Percentiles rank a stretch among this genome's conserved stretches.
Conservation (phyloP, 2,329 filamentous ascomycete genomes). For the Amesomyces nigricolor region DNA sequence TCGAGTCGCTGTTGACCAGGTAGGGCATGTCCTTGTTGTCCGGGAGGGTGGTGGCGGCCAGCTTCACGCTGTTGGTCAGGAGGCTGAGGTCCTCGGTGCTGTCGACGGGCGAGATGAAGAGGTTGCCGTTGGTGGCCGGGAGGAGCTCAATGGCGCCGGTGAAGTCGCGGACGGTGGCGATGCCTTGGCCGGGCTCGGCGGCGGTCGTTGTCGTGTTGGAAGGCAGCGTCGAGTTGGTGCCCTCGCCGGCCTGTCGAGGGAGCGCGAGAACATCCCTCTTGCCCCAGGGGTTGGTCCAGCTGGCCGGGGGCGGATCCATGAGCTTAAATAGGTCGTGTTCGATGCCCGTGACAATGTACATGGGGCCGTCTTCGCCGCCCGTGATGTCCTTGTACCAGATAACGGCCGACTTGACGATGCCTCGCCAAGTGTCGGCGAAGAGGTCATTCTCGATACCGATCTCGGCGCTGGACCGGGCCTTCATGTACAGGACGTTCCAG, state of each 20-base stretch:
- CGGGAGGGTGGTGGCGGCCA: not conserved
- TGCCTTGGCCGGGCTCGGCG: not conserved
- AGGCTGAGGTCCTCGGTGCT: not conserved
- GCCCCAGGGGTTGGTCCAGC: not conserved
- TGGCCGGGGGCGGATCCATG: not conserved
- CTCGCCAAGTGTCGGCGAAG: slow-evolving; percentile 1
- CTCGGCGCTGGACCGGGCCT: not conserved
- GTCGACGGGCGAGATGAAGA: not conserved
- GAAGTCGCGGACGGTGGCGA: slow-evolving; percentile 6
- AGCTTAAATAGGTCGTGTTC: not conserved
- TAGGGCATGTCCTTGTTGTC: not conserved
- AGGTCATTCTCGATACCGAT: not conserved
- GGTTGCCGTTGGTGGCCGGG: slow-evolving; percentile 7
- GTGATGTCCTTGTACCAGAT: slow-evolving; percentile 10
- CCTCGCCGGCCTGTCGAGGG: no score
- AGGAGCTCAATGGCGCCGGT: slow-evolving; percentile 3
- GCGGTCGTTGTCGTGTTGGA: slow-evolving; percentile 15
- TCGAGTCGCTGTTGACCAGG: slow-evolving; percentile 1
- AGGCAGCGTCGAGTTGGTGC: not conserved
- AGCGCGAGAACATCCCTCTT: no score
- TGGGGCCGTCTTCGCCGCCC: not conserved
- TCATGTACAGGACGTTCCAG: not conserved
- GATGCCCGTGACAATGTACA: not conserved
- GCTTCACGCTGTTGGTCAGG: not conserved
- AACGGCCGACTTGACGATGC: not conserved